phyloP scores from a whole-genome alignment of 768 basidiomycete species.

The Calocera viscosa region DNA sequence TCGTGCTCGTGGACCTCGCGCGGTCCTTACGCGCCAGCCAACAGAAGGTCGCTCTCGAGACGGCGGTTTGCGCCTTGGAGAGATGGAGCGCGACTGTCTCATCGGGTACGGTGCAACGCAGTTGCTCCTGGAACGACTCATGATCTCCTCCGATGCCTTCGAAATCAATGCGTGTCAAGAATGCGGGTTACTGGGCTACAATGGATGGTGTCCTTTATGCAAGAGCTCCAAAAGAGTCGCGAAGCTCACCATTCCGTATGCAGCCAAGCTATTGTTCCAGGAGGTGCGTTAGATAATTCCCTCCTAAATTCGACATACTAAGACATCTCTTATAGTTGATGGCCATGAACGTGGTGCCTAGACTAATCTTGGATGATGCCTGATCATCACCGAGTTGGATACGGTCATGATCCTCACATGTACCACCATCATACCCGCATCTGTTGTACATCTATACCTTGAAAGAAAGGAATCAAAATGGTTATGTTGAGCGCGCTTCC shows the following conservation, averaged over 20 bases:
- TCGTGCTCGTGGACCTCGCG: constrained; percentile 89
- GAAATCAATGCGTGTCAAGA: constrained; percentile 90
- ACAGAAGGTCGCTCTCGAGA: constrained; percentile 97
- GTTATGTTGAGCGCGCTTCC: no score
- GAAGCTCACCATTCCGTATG: constrained; percentile 89
- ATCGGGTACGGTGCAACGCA: constrained; percentile 98
- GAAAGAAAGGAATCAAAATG: not conserved
- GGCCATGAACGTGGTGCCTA: constrained; percentile 95
- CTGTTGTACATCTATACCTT: not conserved
- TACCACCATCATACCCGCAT: not conserved
- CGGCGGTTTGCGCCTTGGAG: constrained; percentile 90
- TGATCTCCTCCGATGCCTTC: constrained; percentile 98
- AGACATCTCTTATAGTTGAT: constrained; percentile 46
- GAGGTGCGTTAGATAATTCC: constrained; percentile 42
- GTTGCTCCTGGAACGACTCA: constrained; percentile 85
- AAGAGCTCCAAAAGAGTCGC: constrained; percentile 95
- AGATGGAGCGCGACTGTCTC: constrained; percentile 98
- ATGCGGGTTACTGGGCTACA: constrained; percentile 89
- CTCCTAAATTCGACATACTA: not conserved
- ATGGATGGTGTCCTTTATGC: constrained; percentile 96
- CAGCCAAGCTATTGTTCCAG: constrained; percentile 84
- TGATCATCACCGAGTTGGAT: not conserved
- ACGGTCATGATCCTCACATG: not conserved
- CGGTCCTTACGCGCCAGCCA: constrained; percentile 91
- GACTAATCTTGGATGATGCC: constrained; percentile 71